Evolutionary conservation across 345 rosid species (phyloP), one percentile per base, ranked within the genome.

Genomic region (Eucalyptus sp.): DNA sequence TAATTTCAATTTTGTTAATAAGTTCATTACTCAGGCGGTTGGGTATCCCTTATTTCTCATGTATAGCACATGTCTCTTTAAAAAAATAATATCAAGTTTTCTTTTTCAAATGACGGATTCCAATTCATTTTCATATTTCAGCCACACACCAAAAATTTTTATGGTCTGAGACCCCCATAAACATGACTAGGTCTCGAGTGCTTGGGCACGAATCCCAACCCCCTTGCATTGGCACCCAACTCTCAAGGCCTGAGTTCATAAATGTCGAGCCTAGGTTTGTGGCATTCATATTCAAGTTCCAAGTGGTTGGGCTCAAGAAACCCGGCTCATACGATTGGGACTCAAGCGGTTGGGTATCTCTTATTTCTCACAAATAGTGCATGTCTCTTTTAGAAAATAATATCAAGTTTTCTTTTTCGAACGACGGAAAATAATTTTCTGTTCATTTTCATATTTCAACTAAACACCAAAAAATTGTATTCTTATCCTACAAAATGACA

Each of bases 251-350:
- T 16, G 0, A 68, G 7, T 68, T 68, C 79, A 68, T 68, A 3
- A 68, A 14, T 6, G 3, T 1, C 4, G 12, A 13, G 3, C 22
- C 2, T 0, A 6, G 2, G 43, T 31, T 68, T 41, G 3, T 5
- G 24, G 16, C 4, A 3, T 31, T 33, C 2, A 1, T 33, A 33
- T 68, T 31, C 24, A 3, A 18, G 20, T 33, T 68, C 44, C 43
- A 16, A 68, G 13, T 17, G 22, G 44, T 10, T 68, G 3, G 43
- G 43, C 80, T 18, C 12, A 18, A 68, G 43, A 16, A 66, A 31
- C 17, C 5, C 1, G 1, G 6, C 20, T 68, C 24, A 18, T 31
- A 3, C 1, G 1, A 31, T 5, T 5, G 0, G 2, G 68, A 62
- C 15, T 0, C 8, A 13, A 7, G 24, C 13, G 1, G 4, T 6